Conservation (phyloP, 2,329 filamentous ascomycete species). For the Venturia oleaginea region DNA sequence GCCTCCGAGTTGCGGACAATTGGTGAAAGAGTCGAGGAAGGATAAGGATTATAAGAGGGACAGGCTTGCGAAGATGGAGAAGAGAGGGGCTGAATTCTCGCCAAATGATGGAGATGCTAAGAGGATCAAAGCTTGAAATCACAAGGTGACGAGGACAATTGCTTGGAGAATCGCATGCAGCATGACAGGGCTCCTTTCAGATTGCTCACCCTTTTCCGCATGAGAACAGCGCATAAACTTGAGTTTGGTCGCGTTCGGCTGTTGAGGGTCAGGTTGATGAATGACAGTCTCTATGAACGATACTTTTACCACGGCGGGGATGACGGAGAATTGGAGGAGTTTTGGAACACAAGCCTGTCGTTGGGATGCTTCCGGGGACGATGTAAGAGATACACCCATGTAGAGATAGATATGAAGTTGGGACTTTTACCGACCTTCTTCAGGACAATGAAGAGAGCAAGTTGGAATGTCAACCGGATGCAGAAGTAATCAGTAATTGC, state of each 20-base stretch:
- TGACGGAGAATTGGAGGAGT: background rate
- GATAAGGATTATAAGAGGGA: slow-evolving; percentile 9
- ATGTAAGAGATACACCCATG: slow-evolving; percentile 1
- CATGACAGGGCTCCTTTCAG: background rate
- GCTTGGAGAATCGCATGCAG: background rate
- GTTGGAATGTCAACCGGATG: background rate
- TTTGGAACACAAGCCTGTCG: background rate
- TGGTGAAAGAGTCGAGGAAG: slow-evolving; percentile 4
- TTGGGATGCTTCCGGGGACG: background rate
- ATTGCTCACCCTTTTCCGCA: too few relatives aligned
- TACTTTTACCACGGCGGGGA: background rate
- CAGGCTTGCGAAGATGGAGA: slow-evolving; percentile 4
- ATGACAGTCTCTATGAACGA: background rate
- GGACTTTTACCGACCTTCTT: background rate
- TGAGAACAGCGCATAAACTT: background rate
- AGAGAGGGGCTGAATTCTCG: slow-evolving; percentile 9
- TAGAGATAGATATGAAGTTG: slow-evolving; percentile 3
- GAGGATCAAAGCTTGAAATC: slow-evolving; percentile 7
- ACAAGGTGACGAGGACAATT: background rate
- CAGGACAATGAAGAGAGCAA: background rate
- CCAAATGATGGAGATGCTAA: slow-evolving; percentile 11
- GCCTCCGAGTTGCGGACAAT: slow-evolving; percentile 12
- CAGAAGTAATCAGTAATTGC: background rate
- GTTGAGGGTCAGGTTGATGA: background rate
- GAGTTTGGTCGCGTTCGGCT: background rate